Evolutionary conservation across 2,329 filamentous ascomycete species (phyloP).

Genomic region (Bipolaris victoriae): DNA sequence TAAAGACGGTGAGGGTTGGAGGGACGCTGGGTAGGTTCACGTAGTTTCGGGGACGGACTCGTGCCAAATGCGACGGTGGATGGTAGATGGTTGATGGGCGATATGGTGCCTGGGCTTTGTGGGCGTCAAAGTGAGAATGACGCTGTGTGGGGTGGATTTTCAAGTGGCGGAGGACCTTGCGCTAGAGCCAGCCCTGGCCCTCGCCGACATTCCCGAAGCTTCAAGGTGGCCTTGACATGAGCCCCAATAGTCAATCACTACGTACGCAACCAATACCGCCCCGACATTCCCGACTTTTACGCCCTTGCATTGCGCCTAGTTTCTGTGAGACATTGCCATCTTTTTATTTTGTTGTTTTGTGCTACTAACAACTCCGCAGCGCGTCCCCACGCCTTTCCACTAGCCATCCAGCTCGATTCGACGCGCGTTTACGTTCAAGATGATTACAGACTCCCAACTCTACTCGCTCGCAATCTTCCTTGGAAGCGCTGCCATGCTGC

Average conservation of each 20-base stretch:
- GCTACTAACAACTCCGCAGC: slow-evolving; percentile 25
- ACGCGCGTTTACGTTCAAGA: slow-evolving; percentile 58
- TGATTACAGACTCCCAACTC: slow-evolving; percentile 94
- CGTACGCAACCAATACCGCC: slow-evolving; percentile 9
- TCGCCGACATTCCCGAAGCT: slow-evolving; percentile 28
- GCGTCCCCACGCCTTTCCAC: slow-evolving; percentile 14
- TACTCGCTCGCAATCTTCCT: slow-evolving; percentile 94
- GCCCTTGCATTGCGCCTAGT: not conserved
- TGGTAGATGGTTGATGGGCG: slow-evolving; percentile 25
- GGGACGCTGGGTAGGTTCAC: not conserved
- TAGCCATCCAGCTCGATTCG: slow-evolving; percentile 15
- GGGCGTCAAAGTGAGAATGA: slow-evolving; percentile 47
- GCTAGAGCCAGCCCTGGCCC: slow-evolving; percentile 22
- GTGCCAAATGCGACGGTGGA: slow-evolving; percentile 24
- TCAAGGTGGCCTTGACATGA: slow-evolving; percentile 35
- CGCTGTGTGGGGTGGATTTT: slow-evolving; percentile 41
- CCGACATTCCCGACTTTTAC: slow-evolving; percentile 14
- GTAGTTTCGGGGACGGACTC: not conserved
- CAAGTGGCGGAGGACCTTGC: slow-evolving; percentile 24
- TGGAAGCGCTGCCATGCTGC: slow-evolving; percentile 84
- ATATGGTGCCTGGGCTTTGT: slow-evolving; percentile 21
- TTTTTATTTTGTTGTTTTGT: not conserved
- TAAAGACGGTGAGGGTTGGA: slow-evolving; percentile 13
- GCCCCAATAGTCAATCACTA: slow-evolving; percentile 10
- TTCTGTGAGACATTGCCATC: slow-evolving; percentile 6